phyloP scores from a whole-genome alignment of 129 eudicot genomes.

The Mikania micrantha region DNA sequence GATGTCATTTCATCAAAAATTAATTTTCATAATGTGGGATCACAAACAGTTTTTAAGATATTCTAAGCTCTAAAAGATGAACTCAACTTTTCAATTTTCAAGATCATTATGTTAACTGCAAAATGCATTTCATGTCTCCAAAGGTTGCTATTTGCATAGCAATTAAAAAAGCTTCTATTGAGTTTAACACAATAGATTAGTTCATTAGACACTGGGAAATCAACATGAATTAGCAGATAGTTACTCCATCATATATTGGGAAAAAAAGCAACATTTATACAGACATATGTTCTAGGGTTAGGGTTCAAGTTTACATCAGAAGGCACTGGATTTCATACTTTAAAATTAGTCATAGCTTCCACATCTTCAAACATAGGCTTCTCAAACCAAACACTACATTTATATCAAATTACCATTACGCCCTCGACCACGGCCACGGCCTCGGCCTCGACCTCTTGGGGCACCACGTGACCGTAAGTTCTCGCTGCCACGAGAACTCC shows the following conservation, averaged over 20 bases:
- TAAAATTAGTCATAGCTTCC: slow-evolving; percentile 17
- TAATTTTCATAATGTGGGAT: slow-evolving; percentile 17
- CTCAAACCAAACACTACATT: neutral
- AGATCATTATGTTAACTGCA: neutral
- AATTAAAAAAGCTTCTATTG: neutral
- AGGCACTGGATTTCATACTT: slow-evolving; percentile 18
- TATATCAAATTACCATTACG: slow-evolving; percentile 11
- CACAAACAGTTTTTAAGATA: slow-evolving; percentile 22
- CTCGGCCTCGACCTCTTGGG: slow-evolving; percentile 19
- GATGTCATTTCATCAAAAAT: neutral
- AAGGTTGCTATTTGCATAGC: neutral
- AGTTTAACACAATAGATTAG: neutral
- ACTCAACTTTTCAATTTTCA: neutral
- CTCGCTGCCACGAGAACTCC: slow-evolving; percentile 32
- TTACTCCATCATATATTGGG: neutral
- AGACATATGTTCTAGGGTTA: neutral
- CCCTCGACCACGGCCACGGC: slow-evolving; percentile 19
- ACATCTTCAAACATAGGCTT: slow-evolving; percentile 18
- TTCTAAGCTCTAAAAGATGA: slow-evolving; percentile 10
- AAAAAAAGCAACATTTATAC: slow-evolving; percentile 17
- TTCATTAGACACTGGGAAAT: neutral
- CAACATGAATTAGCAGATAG: neutral
- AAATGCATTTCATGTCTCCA: slow-evolving; percentile 4
- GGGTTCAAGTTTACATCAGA: slow-evolving; percentile 5
- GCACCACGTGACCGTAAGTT: slow-evolving; percentile 23